Conservation (phyloP, 257 asterid species). For the Solanum chiquidenum region DNA sequence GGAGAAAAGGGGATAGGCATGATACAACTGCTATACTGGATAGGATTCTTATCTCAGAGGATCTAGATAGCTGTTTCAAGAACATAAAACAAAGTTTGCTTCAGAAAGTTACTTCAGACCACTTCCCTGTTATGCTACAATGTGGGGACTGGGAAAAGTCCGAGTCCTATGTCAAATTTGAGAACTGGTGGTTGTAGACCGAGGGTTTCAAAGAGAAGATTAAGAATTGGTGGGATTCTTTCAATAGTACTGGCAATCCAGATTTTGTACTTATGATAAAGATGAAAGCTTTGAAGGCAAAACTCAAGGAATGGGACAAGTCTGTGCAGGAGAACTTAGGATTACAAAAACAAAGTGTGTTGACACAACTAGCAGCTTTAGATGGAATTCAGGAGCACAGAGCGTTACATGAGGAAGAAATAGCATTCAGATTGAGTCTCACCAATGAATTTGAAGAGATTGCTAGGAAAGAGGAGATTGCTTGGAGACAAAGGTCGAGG, state of each 20-base stretch:
- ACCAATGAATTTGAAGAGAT: neutral
- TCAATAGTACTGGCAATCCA: neutral
- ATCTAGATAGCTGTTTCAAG: neutral
- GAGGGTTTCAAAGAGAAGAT: neutral
- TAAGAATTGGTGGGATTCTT: neutral
- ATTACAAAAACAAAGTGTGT: neutral
- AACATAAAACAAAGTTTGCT: neutral
- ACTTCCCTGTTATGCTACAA: neutral
- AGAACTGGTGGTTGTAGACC: neutral
- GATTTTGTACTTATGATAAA: neutral
- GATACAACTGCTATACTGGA: neutral
- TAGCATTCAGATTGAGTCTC: neutral
- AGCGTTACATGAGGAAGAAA: neutral
- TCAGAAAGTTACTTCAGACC: neutral
- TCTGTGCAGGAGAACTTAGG: neutral
- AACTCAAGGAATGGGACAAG: neutral
- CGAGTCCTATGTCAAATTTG: neutral
- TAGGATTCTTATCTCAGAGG: neutral
- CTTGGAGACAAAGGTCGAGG: neutral
- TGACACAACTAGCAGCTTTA: neutral
- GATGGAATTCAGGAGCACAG: neutral
- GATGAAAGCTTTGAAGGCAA: neutral
- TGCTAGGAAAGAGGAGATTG: neutral
- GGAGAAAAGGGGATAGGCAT: neutral
- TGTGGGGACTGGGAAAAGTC: neutral